These are phyloP conservation scores for Fusarium xyrophilum DNA, from an alignment of 2,329 filamentous ascomycete species.

Conservation along the genomic window DNA sequence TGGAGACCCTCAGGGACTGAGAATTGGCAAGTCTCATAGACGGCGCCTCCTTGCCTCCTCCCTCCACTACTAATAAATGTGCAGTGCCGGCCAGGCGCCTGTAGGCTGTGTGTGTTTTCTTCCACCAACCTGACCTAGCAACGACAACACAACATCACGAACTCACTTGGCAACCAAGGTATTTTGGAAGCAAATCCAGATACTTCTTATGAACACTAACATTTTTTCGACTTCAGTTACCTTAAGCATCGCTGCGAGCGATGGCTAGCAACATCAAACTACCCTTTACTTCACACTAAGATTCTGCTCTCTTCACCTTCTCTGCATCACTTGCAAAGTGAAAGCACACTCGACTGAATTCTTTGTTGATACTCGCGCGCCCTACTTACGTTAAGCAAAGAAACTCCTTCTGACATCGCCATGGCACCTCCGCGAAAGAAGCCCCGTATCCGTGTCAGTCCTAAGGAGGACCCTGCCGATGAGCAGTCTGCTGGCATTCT, in stretches of 20 bases:
- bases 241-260: neutral
- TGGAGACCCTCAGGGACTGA: neutral
- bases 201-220: neutral
- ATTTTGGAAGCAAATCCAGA: neutral
- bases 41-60: neutral
- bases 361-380: neutral
- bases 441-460: constrained; percentile 21
- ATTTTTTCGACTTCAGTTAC: neutral
- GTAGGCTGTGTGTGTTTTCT: neutral
- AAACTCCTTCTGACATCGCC: neutral
- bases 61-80: neutral
- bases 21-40: neutral
- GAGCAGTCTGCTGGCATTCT: constrained; percentile 39
- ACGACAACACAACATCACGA: neutral
- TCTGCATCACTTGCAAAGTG: neutral
- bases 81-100: neutral
- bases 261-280: neutral
- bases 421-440: constrained; percentile 33
- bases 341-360: neutral
- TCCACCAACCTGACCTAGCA: neutral
- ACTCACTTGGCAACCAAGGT: neutral
- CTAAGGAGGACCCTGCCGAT: constrained; percentile 26
- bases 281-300: neutral
- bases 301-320: neutral
- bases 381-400: neutral